Conservation (phyloP, 1,139 yeast species). For the Hansenula anomala region DNA sequence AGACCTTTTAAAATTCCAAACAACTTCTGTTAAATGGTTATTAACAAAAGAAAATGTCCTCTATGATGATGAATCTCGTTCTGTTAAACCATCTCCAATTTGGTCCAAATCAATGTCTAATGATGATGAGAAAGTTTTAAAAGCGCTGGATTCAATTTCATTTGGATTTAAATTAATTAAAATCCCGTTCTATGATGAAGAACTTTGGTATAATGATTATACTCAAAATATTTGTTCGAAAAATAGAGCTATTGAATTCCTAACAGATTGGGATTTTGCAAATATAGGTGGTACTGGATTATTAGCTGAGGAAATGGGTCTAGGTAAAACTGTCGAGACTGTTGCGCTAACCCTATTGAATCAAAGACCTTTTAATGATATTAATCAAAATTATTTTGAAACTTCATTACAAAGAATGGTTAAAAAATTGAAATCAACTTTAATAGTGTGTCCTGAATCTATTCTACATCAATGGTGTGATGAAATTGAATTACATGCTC, state of each 20-base stretch:
- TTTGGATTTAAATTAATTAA: slow-evolving; percentile 48
- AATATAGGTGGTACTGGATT: slow-evolving; percentile 56
- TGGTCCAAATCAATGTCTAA: background rate
- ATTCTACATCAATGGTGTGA: slow-evolving; percentile 81
- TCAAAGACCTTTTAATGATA: slow-evolving; percentile 35
- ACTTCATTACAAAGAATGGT: slow-evolving; percentile 35
- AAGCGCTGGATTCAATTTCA: slow-evolving; percentile 34
- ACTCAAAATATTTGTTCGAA: slow-evolving; percentile 42
- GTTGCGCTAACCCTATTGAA: slow-evolving; percentile 61
- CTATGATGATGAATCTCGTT: slow-evolving; percentile 27
- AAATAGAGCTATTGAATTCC: slow-evolving; percentile 26
- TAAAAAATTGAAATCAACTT: slow-evolving; percentile 58
- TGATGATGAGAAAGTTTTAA: slow-evolving; percentile 15
- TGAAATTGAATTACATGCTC: slow-evolving; percentile 61
- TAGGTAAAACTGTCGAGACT: slow-evolving; percentile 89
- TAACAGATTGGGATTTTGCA: slow-evolving; percentile 10
- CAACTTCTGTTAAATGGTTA: slow-evolving; percentile 63
- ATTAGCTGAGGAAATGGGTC: slow-evolving; percentile 92
- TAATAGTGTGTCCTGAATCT: slow-evolving; percentile 81
- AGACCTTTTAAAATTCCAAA: slow-evolving; percentile 52
- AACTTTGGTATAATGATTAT: slow-evolving; percentile 44
- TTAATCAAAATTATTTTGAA: slow-evolving; percentile 8
- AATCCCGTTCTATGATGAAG: slow-evolving; percentile 7
- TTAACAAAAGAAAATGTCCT: slow-evolving; percentile 51
- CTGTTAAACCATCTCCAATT: slow-evolving; percentile 11